Evolutionary conservation across 441 rosid genomes (phyloP), one percentile per base, ranked within the genome.

Genomic region (Aquilaria agallochum): DNA sequence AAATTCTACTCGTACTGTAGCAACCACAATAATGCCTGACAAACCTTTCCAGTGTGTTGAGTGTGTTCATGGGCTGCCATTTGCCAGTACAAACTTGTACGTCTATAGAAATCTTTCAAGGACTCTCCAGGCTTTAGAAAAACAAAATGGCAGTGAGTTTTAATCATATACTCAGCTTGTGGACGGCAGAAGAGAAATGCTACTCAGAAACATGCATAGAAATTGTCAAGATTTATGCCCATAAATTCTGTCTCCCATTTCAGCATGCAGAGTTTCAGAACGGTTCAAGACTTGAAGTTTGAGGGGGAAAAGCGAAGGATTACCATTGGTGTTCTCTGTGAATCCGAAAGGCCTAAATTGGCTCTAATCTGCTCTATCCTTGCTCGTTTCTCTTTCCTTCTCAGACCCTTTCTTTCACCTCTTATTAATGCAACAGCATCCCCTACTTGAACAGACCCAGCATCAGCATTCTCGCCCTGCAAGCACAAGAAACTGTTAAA

Each of bases 51-150:
- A 9, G 99, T 94, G 72, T 94, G 99, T 63, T 91, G 96, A 46
- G 99, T 91, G 64, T 94, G 99, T 69, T 94, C 97, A 58, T 94
- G 91, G 44, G 99, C 97, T 30, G 99, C 99, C 97, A 94, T 91
- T 82, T 91, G 99, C 99, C 99, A 91, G 78, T 94, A 94, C 87
- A 87, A 58, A 72, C 74, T 89, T 15, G 99, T 95, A 20, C 97
- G 96, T 71, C 73, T 84, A 62, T 94, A 94, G 85, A 94, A 94
- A 76, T 94, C 97, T 72, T 75, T 89, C 77, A 94, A 83, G 55
- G 94, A 74, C 74, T 94, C 99, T 67, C 97, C 99, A 57, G 99
- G 95, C 99, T 94, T 69, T 70, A 75, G 63, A 50, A 67, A 70
- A 53, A 68, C 53, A 64, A 44, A 50, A 47, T 55, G 58, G 27